Conservation (phyloP, 2,329 filamentous ascomycete genomes). For the Fusarium drepaniforme region DNA sequence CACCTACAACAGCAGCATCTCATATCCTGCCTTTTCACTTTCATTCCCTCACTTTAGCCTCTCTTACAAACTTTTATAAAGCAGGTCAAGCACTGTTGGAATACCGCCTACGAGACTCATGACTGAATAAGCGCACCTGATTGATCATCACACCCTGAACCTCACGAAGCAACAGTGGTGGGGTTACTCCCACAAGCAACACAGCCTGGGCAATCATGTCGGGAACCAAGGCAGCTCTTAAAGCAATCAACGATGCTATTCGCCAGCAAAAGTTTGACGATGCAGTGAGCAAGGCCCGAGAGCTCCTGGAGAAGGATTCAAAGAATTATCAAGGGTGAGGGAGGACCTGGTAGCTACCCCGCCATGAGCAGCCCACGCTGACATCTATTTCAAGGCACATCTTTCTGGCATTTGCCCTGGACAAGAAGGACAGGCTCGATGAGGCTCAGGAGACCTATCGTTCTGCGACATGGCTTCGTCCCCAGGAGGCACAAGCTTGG, state of each 20-base stretch:
- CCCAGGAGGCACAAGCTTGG: constrained; percentile 86
- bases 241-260: constrained; percentile 83
- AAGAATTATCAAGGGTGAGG: constrained; percentile 85
- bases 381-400: constrained; percentile 68
- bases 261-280: constrained; percentile 84
- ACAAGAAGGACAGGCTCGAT: constrained; percentile 78
- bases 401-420: constrained; percentile 88
- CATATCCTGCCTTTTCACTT: neutral
- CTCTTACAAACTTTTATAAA: neutral
- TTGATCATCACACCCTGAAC: neutral
- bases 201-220: constrained; percentile 57
- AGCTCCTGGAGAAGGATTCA: constrained; percentile 77
- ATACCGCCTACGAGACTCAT: neutral
- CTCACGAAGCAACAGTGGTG: constrained; percentile 20
- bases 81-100: neutral
- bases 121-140: neutral
- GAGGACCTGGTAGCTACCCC: constrained; percentile 13
- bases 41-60: neutral
- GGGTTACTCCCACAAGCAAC: constrained; percentile 30
- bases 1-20: neutral
- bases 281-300: constrained; percentile 76
- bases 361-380: constrained; percentile 21
- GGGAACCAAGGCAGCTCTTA: constrained; percentile 78
- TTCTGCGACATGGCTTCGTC: constrained; percentile 77
- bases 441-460: constrained; percentile 84